Evolutionary conservation across 2,329 filamentous ascomycete species (phyloP).

Genomic region (Harringtonia lauricola): DNA sequence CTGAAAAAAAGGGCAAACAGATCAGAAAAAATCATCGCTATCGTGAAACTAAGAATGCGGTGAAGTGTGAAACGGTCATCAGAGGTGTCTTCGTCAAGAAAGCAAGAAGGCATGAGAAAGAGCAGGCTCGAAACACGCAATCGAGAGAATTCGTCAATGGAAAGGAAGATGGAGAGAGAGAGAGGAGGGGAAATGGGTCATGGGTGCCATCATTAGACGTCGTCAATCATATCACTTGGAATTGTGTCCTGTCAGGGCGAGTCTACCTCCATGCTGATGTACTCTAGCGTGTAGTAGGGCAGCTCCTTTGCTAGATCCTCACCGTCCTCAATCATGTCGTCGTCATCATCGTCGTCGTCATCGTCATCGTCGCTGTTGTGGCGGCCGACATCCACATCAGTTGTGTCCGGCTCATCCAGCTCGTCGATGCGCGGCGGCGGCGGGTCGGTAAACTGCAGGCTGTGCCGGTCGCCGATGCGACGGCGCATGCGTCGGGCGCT

Average conservation of each 20-base stretch:
- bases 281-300: conserved; percentile 38
- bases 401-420: conserved; percentile 39
- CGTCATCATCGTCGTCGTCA: conserved; percentile 14
- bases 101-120: too few relatives aligned
- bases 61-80: too few relatives aligned
- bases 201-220: too few relatives aligned
- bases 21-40: too few relatives aligned
- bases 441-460: conserved; percentile 38
- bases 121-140: too few relatives aligned
- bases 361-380: conserved; percentile 14
- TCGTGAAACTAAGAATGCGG: too few relatives aligned
- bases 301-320: conserved; percentile 35
- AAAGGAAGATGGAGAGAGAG: background rate
- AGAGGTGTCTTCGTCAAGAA: too few relatives aligned
- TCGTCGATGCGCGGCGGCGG: conserved; percentile 40
- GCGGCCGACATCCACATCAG: too few relatives aligned
- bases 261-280: conserved; percentile 41
- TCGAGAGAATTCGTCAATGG: too few relatives aligned
- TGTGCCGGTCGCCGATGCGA: conserved; percentile 32
- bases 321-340: conserved; percentile 17
- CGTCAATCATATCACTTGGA: background rate
- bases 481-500: conserved; percentile 37
- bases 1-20: too few relatives aligned
- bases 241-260: conserved; percentile 12
- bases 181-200: background rate